phyloP scores from a whole-genome alignment of 2,329 filamentous ascomycete species.

The Claviceps monticola region DNA sequence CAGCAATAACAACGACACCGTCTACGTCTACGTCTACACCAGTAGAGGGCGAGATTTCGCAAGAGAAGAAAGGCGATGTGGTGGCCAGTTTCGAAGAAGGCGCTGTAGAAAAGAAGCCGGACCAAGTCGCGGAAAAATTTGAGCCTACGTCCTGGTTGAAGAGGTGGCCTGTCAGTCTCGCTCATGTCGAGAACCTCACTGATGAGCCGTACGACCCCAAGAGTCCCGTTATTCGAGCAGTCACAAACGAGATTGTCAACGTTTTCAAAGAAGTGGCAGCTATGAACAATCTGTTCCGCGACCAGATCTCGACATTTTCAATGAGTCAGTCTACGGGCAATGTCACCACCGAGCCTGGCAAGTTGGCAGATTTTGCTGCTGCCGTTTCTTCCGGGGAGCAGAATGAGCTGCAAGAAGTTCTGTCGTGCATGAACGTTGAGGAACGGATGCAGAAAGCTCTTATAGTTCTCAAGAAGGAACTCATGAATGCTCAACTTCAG shows the following conservation, averaged over 20 bases:
- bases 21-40: slow-evolving; percentile 6
- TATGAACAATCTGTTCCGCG: slow-evolving; percentile 87
- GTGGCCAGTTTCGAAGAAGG: slow-evolving; percentile 94
- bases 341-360: slow-evolving; percentile 85
- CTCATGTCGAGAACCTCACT: slow-evolving; percentile 83
- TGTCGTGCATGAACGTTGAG: slow-evolving; percentile 81
- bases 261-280: slow-evolving; percentile 95
- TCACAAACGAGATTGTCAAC: slow-evolving; percentile 96
- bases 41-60: slow-evolving; percentile 34
- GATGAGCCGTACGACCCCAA: slow-evolving; percentile 87
- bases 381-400: slow-evolving; percentile 92
- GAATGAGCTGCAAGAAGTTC: slow-evolving; percentile 79
- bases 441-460: slow-evolving; percentile 84
- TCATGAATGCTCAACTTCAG: slow-evolving; percentile 94
- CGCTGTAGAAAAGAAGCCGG: slow-evolving; percentile 45
- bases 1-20: slow-evolving; percentile 16
- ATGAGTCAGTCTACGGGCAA: slow-evolving; percentile 93
- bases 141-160: slow-evolving; percentile 85
- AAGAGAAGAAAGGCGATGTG: slow-evolving; percentile 77
- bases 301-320: slow-evolving; percentile 94
- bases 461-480: slow-evolving; percentile 88
- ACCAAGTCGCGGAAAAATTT: slow-evolving; percentile 42
- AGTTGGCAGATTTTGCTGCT: slow-evolving; percentile 91
- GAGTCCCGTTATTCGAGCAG: slow-evolving; percentile 74
- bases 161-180: slow-evolving; percentile 83